Base-by-base conservation (phyloP, 1,139 yeast genomes). In the Yamadazyma triangularis region DNA sequence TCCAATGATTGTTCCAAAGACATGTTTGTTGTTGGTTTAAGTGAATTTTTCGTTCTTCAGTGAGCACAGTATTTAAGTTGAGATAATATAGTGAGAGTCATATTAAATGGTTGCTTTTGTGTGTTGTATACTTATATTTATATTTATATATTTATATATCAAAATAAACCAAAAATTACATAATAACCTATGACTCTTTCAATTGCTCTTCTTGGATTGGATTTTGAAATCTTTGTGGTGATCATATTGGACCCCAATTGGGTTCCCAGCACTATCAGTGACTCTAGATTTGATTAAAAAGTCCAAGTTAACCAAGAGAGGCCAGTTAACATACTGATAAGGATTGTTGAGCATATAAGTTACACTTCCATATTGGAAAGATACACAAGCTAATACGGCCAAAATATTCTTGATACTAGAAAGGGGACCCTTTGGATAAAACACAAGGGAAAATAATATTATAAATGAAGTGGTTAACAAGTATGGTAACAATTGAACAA, bases 251-350 rank as follows among this genome's bases (percentile, higher is more conserved):
- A 61, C 45, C 1, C 72, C 72, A 16, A 51, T 43, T 23, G 55
- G 44, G 33, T 59, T 60, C 10, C 70, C 72, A 31, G 49, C 56
- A 13, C 48, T 45, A 40, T 62, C 65, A 34, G 50, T 47, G 19
- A 58, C 58, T 24, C 56, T 64, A 10, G 46, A 48, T 40, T 58
- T 61, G 38, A 47, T 56, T 48, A 68, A 58, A 47, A 51, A 66
- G 42, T 67, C 74, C 35, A 65, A 57, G 11, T 43, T 42, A 4
- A 42, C 60, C 39, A 91, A 70, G 49, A 71, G 78, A 23, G 98
- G 98, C 98, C 98, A 91, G 59, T 83, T 82, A 38, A 91, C 97
- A 61, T 77, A 91, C 56, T 89, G 96, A 48, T 82, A 66, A 8
- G 97, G 96, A 46, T 88, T 73, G 25, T 56, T 58, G 32, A 51